Evolutionary conservation across 768 basidiomycete species (phyloP), one percentile per base, ranked within the genome.

Genomic region (Cyclocybe cylindracea): DNA sequence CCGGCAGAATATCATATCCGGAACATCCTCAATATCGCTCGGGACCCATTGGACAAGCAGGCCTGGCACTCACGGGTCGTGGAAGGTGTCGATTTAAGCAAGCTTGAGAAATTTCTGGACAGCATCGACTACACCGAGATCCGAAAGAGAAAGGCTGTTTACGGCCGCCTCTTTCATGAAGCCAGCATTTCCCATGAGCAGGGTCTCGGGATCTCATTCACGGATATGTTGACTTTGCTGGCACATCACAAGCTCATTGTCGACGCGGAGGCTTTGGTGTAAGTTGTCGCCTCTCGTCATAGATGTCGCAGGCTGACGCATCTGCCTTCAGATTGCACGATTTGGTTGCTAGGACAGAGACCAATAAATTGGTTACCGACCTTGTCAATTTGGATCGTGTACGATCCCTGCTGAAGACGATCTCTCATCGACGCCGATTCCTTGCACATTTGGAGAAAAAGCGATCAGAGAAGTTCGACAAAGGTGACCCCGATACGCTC

Each of bases 201-300:
- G 32, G 84, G 85, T 1, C 78, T 83, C 46, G 94, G 94, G 7
- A 92, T 98, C 53, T 89, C 91, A 18, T 98, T 98, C 74, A 91
- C 86, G 1, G 82, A 85, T 40, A 96, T 96, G 91, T 78, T 98
- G 2, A 65, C 89, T 33, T 71, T 98, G 40, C 73, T 98, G 37
- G 88, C 91, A 1, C 96, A 97, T 65, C 87, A 98, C 72, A 94
- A 91, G 67, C 72, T 98, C 46, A 93, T 98, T 56, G 81, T 91
- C 44, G 94, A 97, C 69, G 83, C 82, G 24, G 89, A 93, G 31
- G 95, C 95, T 10, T 72, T 98, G 19, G 80, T 85, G 95, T 96
- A 67, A 65, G 91, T 81, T 10, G 33, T 14, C 29, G 37, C 36
- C 18, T 32, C 29, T 11, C 36, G 24, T 44, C 45, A 41, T 42